Conservation (phyloP, 805 yeast genomes). For the Wickerhamiella occidentalis region DNA sequence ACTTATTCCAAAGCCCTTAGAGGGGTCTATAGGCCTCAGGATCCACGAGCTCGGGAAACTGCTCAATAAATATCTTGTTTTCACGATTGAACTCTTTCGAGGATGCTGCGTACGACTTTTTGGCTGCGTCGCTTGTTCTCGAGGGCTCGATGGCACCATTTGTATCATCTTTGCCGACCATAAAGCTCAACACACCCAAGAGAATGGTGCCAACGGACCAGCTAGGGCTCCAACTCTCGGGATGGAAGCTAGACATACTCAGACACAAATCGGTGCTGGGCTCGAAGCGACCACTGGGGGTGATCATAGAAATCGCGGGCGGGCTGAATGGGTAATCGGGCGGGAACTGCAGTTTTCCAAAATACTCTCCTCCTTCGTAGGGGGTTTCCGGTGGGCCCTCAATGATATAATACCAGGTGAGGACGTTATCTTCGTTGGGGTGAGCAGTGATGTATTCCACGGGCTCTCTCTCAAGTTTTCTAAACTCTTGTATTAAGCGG, state of each 20-base stretch:
- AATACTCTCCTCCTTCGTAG: conserved; percentile 76
- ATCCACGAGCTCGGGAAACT: conserved; percentile 52
- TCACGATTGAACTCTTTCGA: conserved; percentile 48
- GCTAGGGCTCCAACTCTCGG: conserved; percentile 92
- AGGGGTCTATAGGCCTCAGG: not conserved
- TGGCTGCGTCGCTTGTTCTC: conserved; percentile 43
- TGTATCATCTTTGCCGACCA: conserved; percentile 71
- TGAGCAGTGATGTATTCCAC: conserved; percentile 76
- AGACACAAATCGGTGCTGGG: conserved; percentile 73
- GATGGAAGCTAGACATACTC: conserved; percentile 91
- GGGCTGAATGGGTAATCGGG: conserved; percentile 84
- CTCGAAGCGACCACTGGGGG: conserved; percentile 78
- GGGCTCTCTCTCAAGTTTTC: conserved; percentile 61
- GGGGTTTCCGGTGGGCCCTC: conserved; percentile 90
- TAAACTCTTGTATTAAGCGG: conserved; percentile 2
- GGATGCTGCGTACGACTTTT: conserved; percentile 41
- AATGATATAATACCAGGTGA: conserved; percentile 89
- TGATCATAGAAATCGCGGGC: conserved; percentile 70
- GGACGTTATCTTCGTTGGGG: conserved; percentile 75
- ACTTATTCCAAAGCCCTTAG: no score
- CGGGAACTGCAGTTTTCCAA: conserved; percentile 76
- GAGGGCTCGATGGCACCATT: not conserved
- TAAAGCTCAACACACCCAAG: conserved; percentile 77
- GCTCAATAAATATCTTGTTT: conserved; percentile 38
- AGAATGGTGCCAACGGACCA: conserved; percentile 88